Conservation (phyloP, 805 yeast species). For the Candida anglica region DNA sequence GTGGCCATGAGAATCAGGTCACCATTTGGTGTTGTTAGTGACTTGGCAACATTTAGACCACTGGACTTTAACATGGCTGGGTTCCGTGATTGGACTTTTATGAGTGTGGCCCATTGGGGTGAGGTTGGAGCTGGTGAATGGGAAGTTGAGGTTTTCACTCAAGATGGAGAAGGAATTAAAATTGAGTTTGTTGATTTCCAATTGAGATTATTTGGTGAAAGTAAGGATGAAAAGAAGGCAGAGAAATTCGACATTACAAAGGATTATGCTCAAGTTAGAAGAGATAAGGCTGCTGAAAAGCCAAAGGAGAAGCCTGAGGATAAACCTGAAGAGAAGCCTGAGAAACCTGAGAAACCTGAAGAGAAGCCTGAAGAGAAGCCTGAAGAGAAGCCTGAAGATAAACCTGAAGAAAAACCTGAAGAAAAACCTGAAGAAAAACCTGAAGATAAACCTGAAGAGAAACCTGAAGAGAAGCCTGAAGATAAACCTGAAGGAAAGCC, state of each 20-base stretch:
- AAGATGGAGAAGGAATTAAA: background rate
- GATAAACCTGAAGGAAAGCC: too few relatives aligned
- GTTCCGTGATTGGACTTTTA: conserved; percentile 81
- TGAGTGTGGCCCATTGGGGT: conserved; percentile 99
- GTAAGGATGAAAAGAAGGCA: conserved; percentile 60
- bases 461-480: background rate
- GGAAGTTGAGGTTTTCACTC: conserved; percentile 58
- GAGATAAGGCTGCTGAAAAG: conserved; percentile 12
- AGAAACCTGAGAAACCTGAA: background rate
- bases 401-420: background rate
- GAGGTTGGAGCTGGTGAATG: conserved; percentile 77
- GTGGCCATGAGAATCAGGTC: conserved; percentile 63
- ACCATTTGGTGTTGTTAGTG: conserved; percentile 72
- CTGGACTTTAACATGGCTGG: conserved; percentile 57
- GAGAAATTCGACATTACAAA: conserved; percentile 48
- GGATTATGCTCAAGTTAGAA: conserved; percentile 41
- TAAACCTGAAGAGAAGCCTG: background rate
- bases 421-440: too few relatives aligned
- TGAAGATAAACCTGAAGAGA: conserved; percentile 11
- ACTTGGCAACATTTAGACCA: conserved; percentile 65
- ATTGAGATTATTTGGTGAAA: conserved; percentile 78
- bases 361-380: background rate
- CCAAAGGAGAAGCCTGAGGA: background rate
- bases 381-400: background rate
- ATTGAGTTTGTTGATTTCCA: conserved; percentile 63